These are phyloP conservation scores for Penicillium verhagenii DNA, from an alignment of 495 filamentous ascomycete genomes.

Conservation along the genomic window DNA sequence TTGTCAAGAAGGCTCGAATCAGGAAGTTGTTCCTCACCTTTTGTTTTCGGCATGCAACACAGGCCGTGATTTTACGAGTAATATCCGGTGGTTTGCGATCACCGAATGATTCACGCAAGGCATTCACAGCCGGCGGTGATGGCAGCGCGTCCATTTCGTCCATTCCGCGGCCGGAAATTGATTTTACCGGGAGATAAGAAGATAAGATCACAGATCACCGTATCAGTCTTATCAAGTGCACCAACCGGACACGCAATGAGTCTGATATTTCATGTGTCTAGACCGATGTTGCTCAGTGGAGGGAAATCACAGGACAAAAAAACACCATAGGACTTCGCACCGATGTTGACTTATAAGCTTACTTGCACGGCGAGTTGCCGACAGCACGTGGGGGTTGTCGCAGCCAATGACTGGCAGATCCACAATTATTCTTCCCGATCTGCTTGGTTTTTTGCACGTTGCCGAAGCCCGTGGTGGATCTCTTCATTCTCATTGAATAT, in stretches of 20 bases:
- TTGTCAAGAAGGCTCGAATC: neutral
- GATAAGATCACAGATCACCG: neutral
- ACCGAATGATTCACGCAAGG: slow-evolving; percentile 34
- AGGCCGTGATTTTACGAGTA: slow-evolving; percentile 39
- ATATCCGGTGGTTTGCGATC: slow-evolving; percentile 38
- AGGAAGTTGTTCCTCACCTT: slow-evolving; percentile 33
- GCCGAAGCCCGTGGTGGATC: slow-evolving; percentile 2
- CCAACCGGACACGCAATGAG: neutral
- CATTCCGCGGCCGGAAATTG: neutral
- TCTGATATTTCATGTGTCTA: neutral
- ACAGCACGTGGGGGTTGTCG: slow-evolving; percentile 14
- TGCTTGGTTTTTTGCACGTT: neutral
- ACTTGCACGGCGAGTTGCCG: neutral
- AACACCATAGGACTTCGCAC: slow-evolving; percentile 20
- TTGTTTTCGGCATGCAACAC: slow-evolving; percentile 40
- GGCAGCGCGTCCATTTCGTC: slow-evolving; percentile 19
- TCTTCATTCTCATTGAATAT: slow-evolving; percentile 11
- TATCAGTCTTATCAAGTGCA: neutral
- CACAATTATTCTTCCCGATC: neutral
- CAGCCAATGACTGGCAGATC: slow-evolving; percentile 2
- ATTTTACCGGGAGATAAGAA: neutral
- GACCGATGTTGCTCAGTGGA: neutral
- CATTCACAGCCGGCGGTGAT: slow-evolving; percentile 22
- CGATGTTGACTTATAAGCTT: slow-evolving; percentile 11
- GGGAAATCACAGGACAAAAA: neutral